A percentile compares a stretch with the other conserved stretches of the same genome.
These are phyloP conservation scores for Orbilia javanica DNA, from an alignment of 2,329 filamentous ascomycete species.

Conservation along the genomic window DNA sequence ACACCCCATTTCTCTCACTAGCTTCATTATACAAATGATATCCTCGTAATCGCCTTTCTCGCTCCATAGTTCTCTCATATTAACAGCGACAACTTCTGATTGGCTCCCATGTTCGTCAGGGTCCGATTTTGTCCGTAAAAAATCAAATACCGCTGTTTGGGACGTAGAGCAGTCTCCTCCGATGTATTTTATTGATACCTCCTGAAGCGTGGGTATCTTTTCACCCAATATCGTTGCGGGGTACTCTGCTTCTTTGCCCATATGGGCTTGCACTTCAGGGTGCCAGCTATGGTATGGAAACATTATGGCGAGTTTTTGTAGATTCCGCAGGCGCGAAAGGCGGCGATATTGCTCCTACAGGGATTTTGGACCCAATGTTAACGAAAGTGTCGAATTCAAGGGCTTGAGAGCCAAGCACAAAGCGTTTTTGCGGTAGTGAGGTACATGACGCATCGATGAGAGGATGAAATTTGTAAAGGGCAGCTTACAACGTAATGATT, in stretches of 20 bases:
- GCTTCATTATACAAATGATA: neutral
- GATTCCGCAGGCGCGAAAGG: neutral
- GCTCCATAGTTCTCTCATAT: neutral
- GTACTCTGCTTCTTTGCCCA: conserved; percentile 17
- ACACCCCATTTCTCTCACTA: neutral
- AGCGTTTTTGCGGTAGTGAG: too few species aligned
- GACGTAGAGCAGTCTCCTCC: conserved; percentile 8
- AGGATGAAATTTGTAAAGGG: neutral
- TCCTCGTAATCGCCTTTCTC: conserved; percentile 8
- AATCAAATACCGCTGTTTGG: conserved; percentile 24
- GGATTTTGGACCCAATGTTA: neutral
- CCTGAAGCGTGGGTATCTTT: neutral
- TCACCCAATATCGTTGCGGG: neutral
- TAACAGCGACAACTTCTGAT: neutral
- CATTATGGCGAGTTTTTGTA: conserved; percentile 18
- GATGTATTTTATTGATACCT: conserved; percentile 28
- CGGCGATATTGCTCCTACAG: neutral
- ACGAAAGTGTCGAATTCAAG: neutral
- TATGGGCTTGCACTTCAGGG: neutral
- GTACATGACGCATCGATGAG: too few species aligned
- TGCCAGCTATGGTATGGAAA: conserved; percentile 16
- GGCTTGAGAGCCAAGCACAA: too few species aligned
- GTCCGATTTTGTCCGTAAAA: neutral
- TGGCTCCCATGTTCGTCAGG: neutral
- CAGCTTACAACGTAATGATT: neutral